phyloP scores from a whole-genome alignment of 2,329 filamentous ascomycete species.

The Ophiostoma sp. region DNA sequence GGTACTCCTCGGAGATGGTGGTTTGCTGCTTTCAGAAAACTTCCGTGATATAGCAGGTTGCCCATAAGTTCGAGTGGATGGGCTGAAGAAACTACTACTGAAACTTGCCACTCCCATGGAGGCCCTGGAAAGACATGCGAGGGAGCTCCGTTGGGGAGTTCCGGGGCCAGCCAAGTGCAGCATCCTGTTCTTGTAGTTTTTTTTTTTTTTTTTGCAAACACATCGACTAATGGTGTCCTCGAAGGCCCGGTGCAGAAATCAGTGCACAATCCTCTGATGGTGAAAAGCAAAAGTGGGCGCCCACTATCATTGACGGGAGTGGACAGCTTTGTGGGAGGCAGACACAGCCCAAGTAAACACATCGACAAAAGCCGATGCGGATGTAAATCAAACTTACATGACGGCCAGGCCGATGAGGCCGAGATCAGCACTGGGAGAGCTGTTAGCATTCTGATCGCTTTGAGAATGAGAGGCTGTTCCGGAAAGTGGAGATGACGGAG shows the following conservation, averaged over 20 bases:
- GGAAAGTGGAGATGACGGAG: conserved; percentile 8
- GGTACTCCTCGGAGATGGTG: no score
- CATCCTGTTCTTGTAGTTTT: background rate
- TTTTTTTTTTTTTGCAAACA: background rate
- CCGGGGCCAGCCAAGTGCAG: background rate
- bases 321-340: background rate
- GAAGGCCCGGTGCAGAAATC: no score
- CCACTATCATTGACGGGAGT: background rate
- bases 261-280: background rate
- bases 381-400: conserved; percentile 53
- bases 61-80: no score
- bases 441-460: conserved; percentile 47
- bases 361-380: background rate
- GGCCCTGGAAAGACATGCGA: background rate
- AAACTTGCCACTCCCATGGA: background rate
- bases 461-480: background rate
- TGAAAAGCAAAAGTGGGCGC: no score
- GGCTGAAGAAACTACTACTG: no score
- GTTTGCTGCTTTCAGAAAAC: no score
- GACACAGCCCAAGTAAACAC: background rate
- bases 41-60: no score
- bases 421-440: conserved; percentile 69
- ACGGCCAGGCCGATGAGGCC: conserved; percentile 90
- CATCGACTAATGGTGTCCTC: background rate
- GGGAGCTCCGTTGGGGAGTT: conserved; percentile 10